Base-by-base conservation (phyloP, 116 monocot genomes). In the Dioscorea cayenensis region DNA sequence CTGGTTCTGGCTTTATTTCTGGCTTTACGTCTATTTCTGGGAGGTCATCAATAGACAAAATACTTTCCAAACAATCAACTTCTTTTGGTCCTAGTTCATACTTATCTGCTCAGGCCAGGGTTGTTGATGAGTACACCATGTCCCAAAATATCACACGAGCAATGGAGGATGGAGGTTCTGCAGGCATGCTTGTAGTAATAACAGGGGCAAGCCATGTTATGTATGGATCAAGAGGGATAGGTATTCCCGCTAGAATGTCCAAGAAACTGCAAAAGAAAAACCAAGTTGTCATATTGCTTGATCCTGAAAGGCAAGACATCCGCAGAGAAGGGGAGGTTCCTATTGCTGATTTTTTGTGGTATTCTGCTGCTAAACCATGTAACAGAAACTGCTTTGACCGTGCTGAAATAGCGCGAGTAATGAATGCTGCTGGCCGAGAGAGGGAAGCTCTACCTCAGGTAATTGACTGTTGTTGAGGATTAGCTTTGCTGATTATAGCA, bases 371-470 rank as follows among this genome's bases (percentile, higher is more conserved):
- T 69, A 97, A 90, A 77, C 75, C 93, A 69, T 97, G 96, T 72
- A 97, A 73, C 65, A 90, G 93, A 76, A 97, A 97, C 86, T 93
- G 96, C 83, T 97, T 97, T 77, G 96, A 97, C 78, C 89, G 96
- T 75, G 96, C 96, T 60, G 96, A 97, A 85, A 92, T 97, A 72
- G 88, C 96, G 52, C 76, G 96, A 80, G 88, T 97, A 61, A 92
- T 97, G 96, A 97, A 97, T 88, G 96, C 90, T 73, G 93, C 96
- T 76, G 93, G 96, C 69, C 80, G 83, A 36, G 84, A 84, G 73
- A 73, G 88, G 64, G 96, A 92, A 76, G 90, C 92, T 64, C 68
- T 97, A 66, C 96, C 96, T 22, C 88, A 97, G 96, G 96, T 92
- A 77, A 18, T 28, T 60, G 70, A 48, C 25, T 25, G 25, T 67